A percentile compares a stretch with the other conserved stretches of the same genome.
Conservation (phyloP, 2,329 filamentous ascomycete species). For the Trichoderma sp. region DNA sequence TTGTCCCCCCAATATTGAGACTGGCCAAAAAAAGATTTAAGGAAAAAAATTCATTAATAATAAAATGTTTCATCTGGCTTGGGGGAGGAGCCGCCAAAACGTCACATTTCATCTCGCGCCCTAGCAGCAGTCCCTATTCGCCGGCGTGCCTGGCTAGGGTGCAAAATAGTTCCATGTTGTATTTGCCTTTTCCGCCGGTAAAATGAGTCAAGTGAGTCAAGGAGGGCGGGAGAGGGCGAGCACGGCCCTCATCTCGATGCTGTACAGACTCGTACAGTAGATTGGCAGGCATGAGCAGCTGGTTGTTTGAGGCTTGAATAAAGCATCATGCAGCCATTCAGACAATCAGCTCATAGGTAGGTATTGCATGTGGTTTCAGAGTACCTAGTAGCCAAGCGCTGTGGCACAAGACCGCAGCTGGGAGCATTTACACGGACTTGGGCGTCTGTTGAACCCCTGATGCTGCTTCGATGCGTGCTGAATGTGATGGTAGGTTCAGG, state of each 20-base stretch:
- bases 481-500: neutral
- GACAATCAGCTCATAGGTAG: neutral
- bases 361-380: neutral
- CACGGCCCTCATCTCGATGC: neutral
- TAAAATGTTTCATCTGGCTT: conserved; percentile 8
- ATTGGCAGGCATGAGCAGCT: neutral
- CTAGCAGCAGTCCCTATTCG: neutral
- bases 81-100: neutral
- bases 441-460: neutral
- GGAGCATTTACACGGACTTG: neutral
- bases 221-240: neutral
- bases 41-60: neutral
- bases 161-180: neutral
- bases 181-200: neutral
- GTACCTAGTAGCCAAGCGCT: neutral
- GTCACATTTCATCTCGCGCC: conserved; percentile 14
- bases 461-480: neutral
- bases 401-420: neutral
- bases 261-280: neutral
- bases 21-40: neutral
- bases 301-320: neutral
- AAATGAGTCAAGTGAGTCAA: conserved; percentile 5
- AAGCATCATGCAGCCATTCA: neutral
- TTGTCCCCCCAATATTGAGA: neutral
- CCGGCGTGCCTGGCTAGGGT: conserved; percentile 1